These are phyloP conservation scores for Aegle marmelos DNA, from an alignment of 345 rosid genomes.

Conservation along the genomic window DNA sequence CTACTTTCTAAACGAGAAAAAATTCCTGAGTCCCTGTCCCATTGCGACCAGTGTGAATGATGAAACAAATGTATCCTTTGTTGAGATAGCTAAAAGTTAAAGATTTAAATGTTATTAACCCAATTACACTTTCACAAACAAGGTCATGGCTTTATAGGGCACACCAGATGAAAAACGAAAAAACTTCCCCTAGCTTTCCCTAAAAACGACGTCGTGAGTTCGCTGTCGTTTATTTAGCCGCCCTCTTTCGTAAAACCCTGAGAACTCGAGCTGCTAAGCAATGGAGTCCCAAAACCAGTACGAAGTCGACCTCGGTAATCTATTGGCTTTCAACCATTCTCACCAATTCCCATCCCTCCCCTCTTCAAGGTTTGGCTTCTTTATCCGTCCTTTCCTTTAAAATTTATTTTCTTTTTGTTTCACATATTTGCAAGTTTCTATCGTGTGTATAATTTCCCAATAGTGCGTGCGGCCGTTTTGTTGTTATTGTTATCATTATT, in stretches of 20 bases:
- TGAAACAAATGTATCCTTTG: not conserved
- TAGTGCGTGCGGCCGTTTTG: not conserved
- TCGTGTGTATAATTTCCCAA: not conserved
- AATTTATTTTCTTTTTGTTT: no score
- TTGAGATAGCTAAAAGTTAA: not conserved
- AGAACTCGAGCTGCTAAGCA: not conserved
- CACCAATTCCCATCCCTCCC: conserved; percentile 48
- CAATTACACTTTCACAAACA: not conserved
- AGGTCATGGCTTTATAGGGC: not conserved
- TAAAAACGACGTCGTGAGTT: not conserved
- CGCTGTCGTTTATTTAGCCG: not conserved
- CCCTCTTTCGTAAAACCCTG: not conserved
- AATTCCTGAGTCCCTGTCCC: no score
- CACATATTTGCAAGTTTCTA: no score
- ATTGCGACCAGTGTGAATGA: no score
- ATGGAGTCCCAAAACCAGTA: conserved; percentile 29
- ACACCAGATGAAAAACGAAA: not conserved
- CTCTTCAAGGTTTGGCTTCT: conserved; percentile 51
- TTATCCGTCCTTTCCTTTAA: not conserved
- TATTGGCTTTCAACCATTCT: conserved; percentile 55
- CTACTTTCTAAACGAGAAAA: no score
- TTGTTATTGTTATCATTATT: no score
- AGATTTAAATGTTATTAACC: not conserved
- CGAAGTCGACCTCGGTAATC: conserved; percentile 72
- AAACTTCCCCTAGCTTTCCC: no score